Conservation (phyloP, 2,329 filamentous ascomycete species). For the Hypoxylon sp. region DNA sequence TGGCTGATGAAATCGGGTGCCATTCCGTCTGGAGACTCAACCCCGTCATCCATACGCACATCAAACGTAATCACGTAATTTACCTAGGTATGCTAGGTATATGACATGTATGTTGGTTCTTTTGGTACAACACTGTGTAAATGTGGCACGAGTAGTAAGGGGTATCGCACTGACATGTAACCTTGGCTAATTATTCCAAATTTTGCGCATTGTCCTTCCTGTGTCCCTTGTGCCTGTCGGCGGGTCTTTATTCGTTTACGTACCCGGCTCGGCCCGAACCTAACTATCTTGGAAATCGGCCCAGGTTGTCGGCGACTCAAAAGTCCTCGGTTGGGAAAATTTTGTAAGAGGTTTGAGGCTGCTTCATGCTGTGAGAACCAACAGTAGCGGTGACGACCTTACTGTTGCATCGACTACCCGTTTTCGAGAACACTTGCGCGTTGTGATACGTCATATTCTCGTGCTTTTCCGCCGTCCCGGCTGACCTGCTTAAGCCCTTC, state of each 20-base stretch:
- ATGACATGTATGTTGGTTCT: constrained; percentile 12
- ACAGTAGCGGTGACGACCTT: constrained; percentile 27
- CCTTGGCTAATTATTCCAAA: constrained; percentile 2
- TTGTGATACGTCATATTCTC: constrained; percentile 11
- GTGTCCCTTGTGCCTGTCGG: constrained; percentile 3
- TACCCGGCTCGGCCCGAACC: constrained; percentile 38
- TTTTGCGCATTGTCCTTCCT: neutral
- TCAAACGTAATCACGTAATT: constrained; percentile 19
- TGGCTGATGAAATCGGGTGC: constrained; percentile 9
- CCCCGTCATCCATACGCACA: constrained; percentile 4
- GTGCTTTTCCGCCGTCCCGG: neutral
- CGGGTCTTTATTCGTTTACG: constrained; percentile 6
- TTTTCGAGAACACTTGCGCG: neutral
- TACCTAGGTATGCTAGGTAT: neutral
- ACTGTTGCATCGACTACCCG: neutral
- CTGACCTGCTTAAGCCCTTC: constrained; percentile 4
- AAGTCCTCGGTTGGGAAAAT: constrained; percentile 1
- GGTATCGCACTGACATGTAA: constrained; percentile 25
- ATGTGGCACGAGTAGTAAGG: constrained; percentile 6
- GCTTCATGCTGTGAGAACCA: constrained; percentile 3
- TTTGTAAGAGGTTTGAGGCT: neutral
- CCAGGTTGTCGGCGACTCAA: neutral
- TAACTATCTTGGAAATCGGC: constrained; percentile 24
- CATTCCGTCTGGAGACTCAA: constrained; percentile 15
- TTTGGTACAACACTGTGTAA: constrained; percentile 6